A percentile compares a stretch with the other conserved stretches of the same genome.
Conservation (phyloP, 805 yeast species). For the Kodamaea leandrae region DNA sequence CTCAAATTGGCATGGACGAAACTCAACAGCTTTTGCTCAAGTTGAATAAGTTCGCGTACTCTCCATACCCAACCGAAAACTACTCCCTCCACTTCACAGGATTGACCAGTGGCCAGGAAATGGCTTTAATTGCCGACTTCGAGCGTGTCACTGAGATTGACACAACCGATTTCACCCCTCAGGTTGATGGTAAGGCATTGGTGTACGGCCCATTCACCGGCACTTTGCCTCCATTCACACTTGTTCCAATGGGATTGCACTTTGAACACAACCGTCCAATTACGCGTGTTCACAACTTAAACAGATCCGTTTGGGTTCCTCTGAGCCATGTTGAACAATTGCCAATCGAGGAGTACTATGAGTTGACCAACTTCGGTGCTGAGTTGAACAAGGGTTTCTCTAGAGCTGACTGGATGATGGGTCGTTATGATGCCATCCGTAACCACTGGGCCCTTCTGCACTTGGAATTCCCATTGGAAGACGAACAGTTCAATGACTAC, state of each 20-base stretch:
- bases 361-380: slow-evolving; percentile 75
- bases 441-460: slow-evolving; percentile 60
- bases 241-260: slow-evolving; percentile 50
- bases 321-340: slow-evolving; percentile 68
- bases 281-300: slow-evolving; percentile 54
- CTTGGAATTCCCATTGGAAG: slow-evolving; percentile 55
- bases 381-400: slow-evolving; percentile 68
- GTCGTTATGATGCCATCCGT: slow-evolving; percentile 45
- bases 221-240: slow-evolving; percentile 45
- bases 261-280: slow-evolving; percentile 69
- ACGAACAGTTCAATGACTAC: slow-evolving; percentile 43
- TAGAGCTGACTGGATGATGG: slow-evolving; percentile 72
- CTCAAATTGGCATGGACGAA: slow-evolving; percentile 54
- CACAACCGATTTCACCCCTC: slow-evolving; percentile 28
- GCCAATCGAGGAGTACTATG: slow-evolving; percentile 83
- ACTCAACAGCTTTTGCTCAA: slow-evolving; percentile 57
- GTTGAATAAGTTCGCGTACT: slow-evolving; percentile 54
- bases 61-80: slow-evolving; percentile 57
- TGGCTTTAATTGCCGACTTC: slow-evolving; percentile 27
- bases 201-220: slow-evolving; percentile 54
- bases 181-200: slow-evolving; percentile 39
- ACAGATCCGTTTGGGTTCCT: slow-evolving; percentile 84
- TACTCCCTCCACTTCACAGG: slow-evolving; percentile 49
- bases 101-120: slow-evolving; percentile 44
- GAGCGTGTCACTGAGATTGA: slow-evolving; percentile 15